Evolutionary conservation across 176 grass and related monocot genomes (phyloP).

Genomic region (bread wheat (Triticum aestivum)): IWGSC_CS_RefSeq_v2.1 NC_057808.1:135065725-135066224

Average conservation of each 20-base stretch:
- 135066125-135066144: too few species aligned
- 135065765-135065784: not conserved
- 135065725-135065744: conserved; percentile 14
- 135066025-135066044: not conserved
- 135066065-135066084: too few species aligned
- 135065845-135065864: accelerated
- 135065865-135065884: not conserved
- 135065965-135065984: too few species aligned
- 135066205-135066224: not conserved
- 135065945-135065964: too few species aligned
- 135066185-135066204: not conserved
- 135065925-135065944: not conserved
- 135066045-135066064: too few species aligned
- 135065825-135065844: not conserved
- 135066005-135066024: not conserved
- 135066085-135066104: too few species aligned
- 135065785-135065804: not conserved
- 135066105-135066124: too few species aligned
- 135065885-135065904: not conserved
- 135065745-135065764: conserved; percentile 1
- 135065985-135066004: too few species aligned
- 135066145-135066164: too few species aligned
- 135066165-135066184: not conserved
- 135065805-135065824: conserved; percentile 51
- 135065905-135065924: not conserved